Percentiles rank a stretch among this genome's conserved stretches.
These are phyloP conservation scores for Miscanthus lutarioriparius DNA, from an alignment of 176 grass and related monocot genomes.

Conservation along the genomic window DNA sequence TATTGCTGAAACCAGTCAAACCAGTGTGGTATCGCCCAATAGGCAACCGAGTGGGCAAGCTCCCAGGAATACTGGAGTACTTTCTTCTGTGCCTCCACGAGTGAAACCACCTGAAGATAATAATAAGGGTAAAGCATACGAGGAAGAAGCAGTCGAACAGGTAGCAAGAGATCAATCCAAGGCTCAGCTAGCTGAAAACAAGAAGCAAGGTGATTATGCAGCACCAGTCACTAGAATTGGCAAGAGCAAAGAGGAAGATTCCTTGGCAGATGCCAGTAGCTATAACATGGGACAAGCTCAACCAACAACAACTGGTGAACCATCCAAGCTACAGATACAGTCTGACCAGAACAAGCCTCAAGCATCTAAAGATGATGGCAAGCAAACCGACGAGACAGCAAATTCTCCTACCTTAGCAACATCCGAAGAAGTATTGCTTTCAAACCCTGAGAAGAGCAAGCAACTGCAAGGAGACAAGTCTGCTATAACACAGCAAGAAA, in stretches of 20 bases:
- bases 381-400: slow-evolving; percentile 12
- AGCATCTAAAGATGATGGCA: slow-evolving; percentile 31
- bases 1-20: slow-evolving; percentile 30
- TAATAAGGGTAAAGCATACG: slow-evolving; percentile 11
- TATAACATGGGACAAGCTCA: slow-evolving; percentile 25
- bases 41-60: background rate
- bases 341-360: slow-evolving; percentile 5
- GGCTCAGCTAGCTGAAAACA: slow-evolving; percentile 18
- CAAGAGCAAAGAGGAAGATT: background rate
- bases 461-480: slow-evolving; percentile 27
- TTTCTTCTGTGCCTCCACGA: slow-evolving; percentile 4
- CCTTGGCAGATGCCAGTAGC: background rate
- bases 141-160: background rate
- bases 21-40: background rate
- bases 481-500: slow-evolving; percentile 21
- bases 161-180: slow-evolving; percentile 7
- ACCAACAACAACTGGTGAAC: slow-evolving; percentile 9
- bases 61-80: slow-evolving; percentile 16
- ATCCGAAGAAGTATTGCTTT: slow-evolving; percentile 29
- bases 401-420: slow-evolving; percentile 16
- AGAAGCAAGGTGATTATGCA: slow-evolving; percentile 30
- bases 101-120: slow-evolving; percentile 17
- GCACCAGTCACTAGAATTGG: background rate
- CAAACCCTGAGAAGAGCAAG: slow-evolving; percentile 18
- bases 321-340: slow-evolving; percentile 14